Evolutionary conservation across 2,329 filamentous ascomycete genomes (phyloP), one percentile per base, ranked within the genome.

Genomic region (Arthrobotrys megalospora): DNA sequence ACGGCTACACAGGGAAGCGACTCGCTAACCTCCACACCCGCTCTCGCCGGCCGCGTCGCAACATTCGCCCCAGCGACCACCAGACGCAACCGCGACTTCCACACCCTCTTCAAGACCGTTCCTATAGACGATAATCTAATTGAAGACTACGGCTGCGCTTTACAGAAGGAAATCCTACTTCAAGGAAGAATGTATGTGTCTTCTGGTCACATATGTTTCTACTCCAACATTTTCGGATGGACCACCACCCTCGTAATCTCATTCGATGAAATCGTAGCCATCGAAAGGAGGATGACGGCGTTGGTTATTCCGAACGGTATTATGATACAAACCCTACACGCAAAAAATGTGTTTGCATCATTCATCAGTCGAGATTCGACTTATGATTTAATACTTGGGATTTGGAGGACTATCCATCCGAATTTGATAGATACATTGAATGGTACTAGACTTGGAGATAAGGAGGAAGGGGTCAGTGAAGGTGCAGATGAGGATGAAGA

Each of bases 211-310:
- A 90, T 99, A 55, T 99, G 96, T 86, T 99, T 99, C 85, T 97
- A 94, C 82, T 98, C 96, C 86, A 99, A 99, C 83, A 99, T 99
- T 80, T 89, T 99, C 55, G 96, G 96, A 67, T 99, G 96, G 96
- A 92, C 96, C 21, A 99, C 96, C 0, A 99, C 96, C 0, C 87
- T 99, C 48, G 95, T 99, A 65, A 97, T 99, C 86, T 96, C 94
- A 84, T 99, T 99, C 83, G 96, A 99, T 83, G 96, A 99, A 84
- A 93, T 99, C 73, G 93, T 98, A 19, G 94, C 95, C 0, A 92
- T 99, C 6, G 96, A 99, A 85, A 98, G 98, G 86, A 92, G 97
- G 84, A 97, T 91, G 83, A 99, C 96, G 0, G 96, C 96, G 0
- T 88, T 99, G 77, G 88, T 99, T 1, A 98, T 99, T 85, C 97